These are phyloP conservation scores for Rubroboletus pulcherrimus DNA, from an alignment of 768 basidiomycete species.

Conservation along the genomic window DNA sequence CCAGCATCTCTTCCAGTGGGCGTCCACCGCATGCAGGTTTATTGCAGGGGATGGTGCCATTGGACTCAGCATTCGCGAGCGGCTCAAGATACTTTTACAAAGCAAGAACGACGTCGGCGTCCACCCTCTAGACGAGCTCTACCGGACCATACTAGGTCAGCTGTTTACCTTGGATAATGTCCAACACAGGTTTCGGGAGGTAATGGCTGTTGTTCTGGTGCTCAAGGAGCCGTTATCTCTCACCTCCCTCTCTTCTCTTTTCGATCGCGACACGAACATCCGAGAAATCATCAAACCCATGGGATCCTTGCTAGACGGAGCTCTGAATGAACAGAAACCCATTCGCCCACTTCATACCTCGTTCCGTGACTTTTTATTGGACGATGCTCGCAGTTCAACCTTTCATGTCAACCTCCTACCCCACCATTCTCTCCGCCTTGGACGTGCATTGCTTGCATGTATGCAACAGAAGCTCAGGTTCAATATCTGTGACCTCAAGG, in stretches of 20 bases:
- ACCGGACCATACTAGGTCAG: constrained; percentile 17
- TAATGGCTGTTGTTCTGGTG: constrained; percentile 17
- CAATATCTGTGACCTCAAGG: constrained; percentile 37
- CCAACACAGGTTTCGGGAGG: constrained; percentile 16
- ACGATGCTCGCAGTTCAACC: constrained; percentile 17
- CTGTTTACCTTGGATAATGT: constrained; percentile 7
- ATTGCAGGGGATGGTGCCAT: constrained; percentile 20
- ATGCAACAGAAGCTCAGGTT: constrained; percentile 35
- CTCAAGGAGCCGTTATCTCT: constrained; percentile 22
- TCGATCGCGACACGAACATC: constrained; percentile 3
- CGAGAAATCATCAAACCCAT: constrained; percentile 17
- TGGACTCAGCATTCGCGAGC: constrained; percentile 12
- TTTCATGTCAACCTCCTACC: constrained; percentile 20
- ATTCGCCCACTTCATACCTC: constrained; percentile 34
- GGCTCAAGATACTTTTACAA: constrained; percentile 11
- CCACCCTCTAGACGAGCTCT: constrained; percentile 19
- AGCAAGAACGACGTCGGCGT: neutral
- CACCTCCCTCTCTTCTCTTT: constrained; percentile 11
- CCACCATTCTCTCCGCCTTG: constrained; percentile 17
- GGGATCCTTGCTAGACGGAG: constrained; percentile 24
- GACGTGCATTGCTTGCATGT: constrained; percentile 24
- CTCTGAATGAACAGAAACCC: constrained; percentile 11
- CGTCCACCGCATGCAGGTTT: constrained; percentile 27
- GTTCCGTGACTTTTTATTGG: constrained; percentile 33
- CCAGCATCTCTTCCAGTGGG: constrained; percentile 34